Percentiles rank a stretch among this genome's conserved stretches.
These are phyloP conservation scores for Durio zibethinus DNA, from an alignment of 345 rosid species.

Conservation along the genomic window DNA sequence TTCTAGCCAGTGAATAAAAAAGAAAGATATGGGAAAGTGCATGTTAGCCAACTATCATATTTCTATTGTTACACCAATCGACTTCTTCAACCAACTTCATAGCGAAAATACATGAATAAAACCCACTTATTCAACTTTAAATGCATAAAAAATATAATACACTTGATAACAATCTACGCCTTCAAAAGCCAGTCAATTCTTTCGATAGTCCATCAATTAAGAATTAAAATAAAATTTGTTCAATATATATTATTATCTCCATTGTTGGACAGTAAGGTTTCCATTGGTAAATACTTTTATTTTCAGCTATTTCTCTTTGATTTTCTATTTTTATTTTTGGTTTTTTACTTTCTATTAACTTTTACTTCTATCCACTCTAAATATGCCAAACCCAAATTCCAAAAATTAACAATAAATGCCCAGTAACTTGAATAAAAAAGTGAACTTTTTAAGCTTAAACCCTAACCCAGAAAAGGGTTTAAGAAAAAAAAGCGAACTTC, in stretches of 20 bases:
- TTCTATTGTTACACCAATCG: neutral
- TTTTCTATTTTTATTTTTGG: no score
- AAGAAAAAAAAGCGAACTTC: neutral
- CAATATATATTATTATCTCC: neutral
- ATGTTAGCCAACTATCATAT: neutral
- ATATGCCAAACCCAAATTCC: neutral
- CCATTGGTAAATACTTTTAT: no score
- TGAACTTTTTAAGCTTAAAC: neutral
- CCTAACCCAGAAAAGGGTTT: neutral
- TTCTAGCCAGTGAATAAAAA: neutral
- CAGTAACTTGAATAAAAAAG: neutral
- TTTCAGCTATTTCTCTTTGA: no score
- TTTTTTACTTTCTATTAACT: no score
- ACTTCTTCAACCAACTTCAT: neutral
- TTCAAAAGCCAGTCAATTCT: neutral
- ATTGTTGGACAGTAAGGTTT: neutral
- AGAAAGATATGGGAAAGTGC: neutral
- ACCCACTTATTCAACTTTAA: neutral
- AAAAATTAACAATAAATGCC: neutral
- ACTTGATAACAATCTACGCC: neutral
- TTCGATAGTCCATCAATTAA: neutral
- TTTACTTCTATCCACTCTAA: neutral
- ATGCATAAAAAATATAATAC: neutral
- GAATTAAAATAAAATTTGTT: neutral
- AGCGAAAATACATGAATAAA: neutral